Percentiles rank a stretch among this genome's conserved stretches.
These are phyloP conservation scores for Dothideomycetidae sp. DNA, from an alignment of 2,329 filamentous ascomycete genomes.

Conservation along the genomic window DNA sequence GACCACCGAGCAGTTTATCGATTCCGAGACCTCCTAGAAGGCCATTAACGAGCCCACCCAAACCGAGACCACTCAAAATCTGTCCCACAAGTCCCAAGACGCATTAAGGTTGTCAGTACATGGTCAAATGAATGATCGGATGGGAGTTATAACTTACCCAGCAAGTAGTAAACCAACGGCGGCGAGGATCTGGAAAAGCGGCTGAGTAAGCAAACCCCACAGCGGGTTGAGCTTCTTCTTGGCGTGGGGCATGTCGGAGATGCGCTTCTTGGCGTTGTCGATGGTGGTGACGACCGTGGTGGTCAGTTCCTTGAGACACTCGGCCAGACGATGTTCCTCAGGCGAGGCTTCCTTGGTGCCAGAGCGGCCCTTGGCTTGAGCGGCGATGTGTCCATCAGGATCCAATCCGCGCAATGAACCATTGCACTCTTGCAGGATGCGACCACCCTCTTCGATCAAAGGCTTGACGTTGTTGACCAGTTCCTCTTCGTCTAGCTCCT, in stretches of 20 bases:
- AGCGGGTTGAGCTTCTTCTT: slow-evolving; percentile 92
- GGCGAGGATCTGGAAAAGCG: slow-evolving; percentile 81
- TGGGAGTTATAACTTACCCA: too few relatives aligned
- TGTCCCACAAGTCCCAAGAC: slow-evolving; percentile 75
- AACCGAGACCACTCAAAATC: slow-evolving; percentile 64
- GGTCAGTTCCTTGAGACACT: slow-evolving; percentile 74
- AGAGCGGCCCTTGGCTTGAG: slow-evolving; percentile 70
- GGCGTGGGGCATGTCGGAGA: slow-evolving; percentile 81
- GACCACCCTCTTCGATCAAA: slow-evolving; percentile 71
- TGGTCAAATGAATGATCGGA: too few relatives aligned
- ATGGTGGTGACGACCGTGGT: slow-evolving; percentile 69
- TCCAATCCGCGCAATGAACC: slow-evolving; percentile 77
- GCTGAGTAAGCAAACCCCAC: slow-evolving; percentile 70
- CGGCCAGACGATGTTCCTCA: slow-evolving; percentile 73
- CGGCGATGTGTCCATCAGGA: slow-evolving; percentile 72
- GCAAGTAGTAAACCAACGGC: slow-evolving; percentile 71
- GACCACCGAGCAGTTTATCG: slow-evolving; percentile 56
- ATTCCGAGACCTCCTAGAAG: slow-evolving; percentile 65
- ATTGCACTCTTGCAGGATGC: slow-evolving; percentile 74
- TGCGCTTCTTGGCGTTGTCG: slow-evolving; percentile 75
- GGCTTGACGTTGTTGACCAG: slow-evolving; percentile 78
- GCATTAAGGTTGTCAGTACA: too few relatives aligned
- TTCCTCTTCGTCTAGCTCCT: slow-evolving; percentile 80
- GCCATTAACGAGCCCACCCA: slow-evolving; percentile 67
- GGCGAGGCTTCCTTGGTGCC: slow-evolving; percentile 61